Evolutionary conservation across 23 red algal species (phyloP).

Genomic region (Gracilaria domingensis): DNA sequence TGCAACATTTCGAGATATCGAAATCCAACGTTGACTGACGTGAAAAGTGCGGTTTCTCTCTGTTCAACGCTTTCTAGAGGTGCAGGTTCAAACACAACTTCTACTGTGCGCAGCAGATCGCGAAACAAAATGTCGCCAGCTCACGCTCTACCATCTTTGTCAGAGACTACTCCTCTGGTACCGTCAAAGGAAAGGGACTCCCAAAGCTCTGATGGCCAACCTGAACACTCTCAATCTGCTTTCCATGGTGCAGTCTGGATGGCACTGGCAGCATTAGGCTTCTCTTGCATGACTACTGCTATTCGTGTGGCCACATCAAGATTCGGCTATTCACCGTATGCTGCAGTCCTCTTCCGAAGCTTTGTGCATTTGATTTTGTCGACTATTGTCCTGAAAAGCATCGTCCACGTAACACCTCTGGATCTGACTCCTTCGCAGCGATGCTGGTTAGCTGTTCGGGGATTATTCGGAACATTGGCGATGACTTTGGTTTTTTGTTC

Average conservation of each 20-base stretch:
- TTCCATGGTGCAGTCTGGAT: not conserved
- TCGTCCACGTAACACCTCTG: not conserved
- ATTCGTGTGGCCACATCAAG: not conserved
- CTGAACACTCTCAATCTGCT: not conserved
- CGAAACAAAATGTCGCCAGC: no score
- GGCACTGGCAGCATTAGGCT: conserved; percentile 5
- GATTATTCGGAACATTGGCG: conserved; percentile 41
- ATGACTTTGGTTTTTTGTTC: conserved; percentile 26
- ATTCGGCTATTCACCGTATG: conserved; percentile 9
- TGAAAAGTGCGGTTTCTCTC: no score
- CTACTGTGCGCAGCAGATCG: no score
- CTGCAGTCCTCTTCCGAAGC: not conserved
- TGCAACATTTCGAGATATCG: no score
- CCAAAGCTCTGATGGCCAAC: not conserved
- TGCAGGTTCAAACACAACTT: no score
- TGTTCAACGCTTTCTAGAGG: no score
- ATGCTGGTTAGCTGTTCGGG: conserved; percentile 12
- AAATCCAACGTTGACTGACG: no score
- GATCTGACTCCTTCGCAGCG: conserved; percentile 14
- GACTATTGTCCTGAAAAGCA: not conserved
- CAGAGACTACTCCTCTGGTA: not conserved
- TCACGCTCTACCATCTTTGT: no score
- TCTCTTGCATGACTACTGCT: conserved; percentile 14
- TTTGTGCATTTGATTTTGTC: conserved; percentile 14
- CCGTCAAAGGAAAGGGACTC: not conserved